Evolutionary conservation across 345 rosid genomes (phyloP).

Genomic region (Moricandia arvensis): DNA sequence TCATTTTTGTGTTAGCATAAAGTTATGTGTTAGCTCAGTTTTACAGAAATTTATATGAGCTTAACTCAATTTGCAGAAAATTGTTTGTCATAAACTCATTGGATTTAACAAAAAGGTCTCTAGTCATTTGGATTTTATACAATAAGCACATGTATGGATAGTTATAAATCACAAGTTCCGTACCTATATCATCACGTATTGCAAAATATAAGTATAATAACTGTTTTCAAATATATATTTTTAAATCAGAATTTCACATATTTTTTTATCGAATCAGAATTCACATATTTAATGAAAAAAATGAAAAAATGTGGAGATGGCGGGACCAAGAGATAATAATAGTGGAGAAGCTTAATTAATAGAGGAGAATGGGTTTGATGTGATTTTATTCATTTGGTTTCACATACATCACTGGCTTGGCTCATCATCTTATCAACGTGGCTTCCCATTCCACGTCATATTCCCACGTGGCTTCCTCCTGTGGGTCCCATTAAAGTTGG

Average conservation of each 20-base stretch:
- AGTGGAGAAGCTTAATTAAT: slow-evolving; percentile 26
- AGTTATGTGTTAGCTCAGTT: not conserved
- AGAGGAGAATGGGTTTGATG: slow-evolving; percentile 31
- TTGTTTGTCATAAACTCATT: not conserved
- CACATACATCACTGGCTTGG: slow-evolving; percentile 31
- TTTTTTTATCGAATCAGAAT: not conserved
- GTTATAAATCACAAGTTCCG: slow-evolving; percentile 14
- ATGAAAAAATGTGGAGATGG: slow-evolving; percentile 7
- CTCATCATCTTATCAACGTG: slow-evolving; percentile 42
- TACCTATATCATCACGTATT: not conserved
- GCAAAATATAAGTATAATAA: not conserved
- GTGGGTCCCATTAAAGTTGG: slow-evolving; percentile 19
- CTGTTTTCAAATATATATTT: not conserved
- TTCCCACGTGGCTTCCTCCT: slow-evolving; percentile 30
- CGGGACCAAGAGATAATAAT: slow-evolving; percentile 36
- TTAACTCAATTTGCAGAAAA: not conserved
- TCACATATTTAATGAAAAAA: not conserved
- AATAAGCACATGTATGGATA: slow-evolving; percentile 8
- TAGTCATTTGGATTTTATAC: not conserved
- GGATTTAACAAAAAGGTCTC: not conserved
- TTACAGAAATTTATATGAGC: not conserved
- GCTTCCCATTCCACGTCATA: slow-evolving; percentile 33
- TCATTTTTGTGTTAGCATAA: not conserved
- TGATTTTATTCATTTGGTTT: slow-evolving; percentile 29
- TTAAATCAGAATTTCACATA: not conserved